Conservation (phyloP, 1,139 yeast species). For the Blastobotrys ciferrii region DNA sequence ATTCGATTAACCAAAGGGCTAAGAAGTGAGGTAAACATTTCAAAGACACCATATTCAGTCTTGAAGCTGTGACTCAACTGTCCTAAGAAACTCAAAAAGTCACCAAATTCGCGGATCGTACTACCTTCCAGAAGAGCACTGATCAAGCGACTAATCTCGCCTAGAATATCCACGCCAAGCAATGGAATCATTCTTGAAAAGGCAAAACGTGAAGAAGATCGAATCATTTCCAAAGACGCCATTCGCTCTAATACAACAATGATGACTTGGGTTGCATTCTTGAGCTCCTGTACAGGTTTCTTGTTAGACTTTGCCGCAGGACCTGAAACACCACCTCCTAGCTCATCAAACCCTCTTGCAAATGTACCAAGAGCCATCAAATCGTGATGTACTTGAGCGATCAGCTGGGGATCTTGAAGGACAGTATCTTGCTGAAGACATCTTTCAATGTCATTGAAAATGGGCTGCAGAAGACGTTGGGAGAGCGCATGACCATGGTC, state of each 20-base stretch:
- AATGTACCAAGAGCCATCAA: constrained; percentile 88
- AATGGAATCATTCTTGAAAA: constrained; percentile 84
- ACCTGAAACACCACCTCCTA: constrained; percentile 13
- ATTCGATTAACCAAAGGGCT: constrained; percentile 72
- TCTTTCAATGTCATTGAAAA: constrained; percentile 69
- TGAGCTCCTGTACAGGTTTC: constrained; percentile 50
- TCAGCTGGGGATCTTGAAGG: constrained; percentile 45
- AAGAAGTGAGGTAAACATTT: constrained; percentile 67
- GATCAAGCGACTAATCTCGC: constrained; percentile 68
- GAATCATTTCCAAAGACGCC: constrained; percentile 61
- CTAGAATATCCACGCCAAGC: constrained; percentile 53
- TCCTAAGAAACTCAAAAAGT: constrained; percentile 81
- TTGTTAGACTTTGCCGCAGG: constrained; percentile 14
- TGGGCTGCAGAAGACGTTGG: constrained; percentile 63
- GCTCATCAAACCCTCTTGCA: constrained; percentile 72
- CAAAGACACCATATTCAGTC: constrained; percentile 64
- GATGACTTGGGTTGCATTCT: constrained; percentile 77
- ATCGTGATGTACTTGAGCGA: constrained; percentile 80
- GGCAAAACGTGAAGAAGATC: constrained; percentile 85
- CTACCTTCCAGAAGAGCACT: constrained; percentile 69
- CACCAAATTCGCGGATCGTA: constrained; percentile 65
- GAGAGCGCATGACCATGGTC: constrained; percentile 33
- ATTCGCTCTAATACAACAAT: constrained; percentile 78
- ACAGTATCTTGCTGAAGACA: constrained; percentile 34
- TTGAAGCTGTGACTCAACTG: constrained; percentile 81